phyloP scores from a whole-genome alignment of 805 yeast genomes.

The Torulaspora maleeae region DNA sequence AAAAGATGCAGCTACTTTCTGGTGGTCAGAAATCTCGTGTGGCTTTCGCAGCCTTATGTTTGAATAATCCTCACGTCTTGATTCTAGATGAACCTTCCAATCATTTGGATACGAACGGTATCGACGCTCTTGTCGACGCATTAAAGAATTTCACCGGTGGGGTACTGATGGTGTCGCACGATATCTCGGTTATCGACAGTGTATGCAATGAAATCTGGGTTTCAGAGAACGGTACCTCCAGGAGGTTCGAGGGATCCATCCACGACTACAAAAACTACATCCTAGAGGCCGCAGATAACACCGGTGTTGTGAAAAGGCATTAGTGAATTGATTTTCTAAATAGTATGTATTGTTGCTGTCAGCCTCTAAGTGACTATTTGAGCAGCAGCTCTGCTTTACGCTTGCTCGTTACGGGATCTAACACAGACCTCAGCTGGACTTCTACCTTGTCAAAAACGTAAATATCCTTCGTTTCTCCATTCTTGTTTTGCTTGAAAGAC shows the following conservation, averaged over 20 bases:
- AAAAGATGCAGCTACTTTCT: conserved; percentile 80
- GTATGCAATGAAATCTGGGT: conserved; percentile 97
- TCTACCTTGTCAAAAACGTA: conserved; percentile 80
- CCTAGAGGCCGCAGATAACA: conserved; percentile 64
- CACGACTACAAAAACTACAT: conserved; percentile 88
- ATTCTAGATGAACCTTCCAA: conserved; percentile 97
- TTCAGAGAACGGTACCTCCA: conserved; percentile 78
- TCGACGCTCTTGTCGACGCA: conserved; percentile 92
- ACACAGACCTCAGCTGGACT: conserved; percentile 74
- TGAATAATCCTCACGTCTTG: conserved; percentile 84
- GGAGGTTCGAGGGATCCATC: conserved; percentile 74
- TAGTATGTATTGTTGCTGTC: neutral
- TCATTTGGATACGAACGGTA: conserved; percentile 96
- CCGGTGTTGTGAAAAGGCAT: conserved; percentile 91
- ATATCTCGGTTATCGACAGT: conserved; percentile 80
- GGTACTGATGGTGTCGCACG: conserved; percentile 96
- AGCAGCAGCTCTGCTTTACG: conserved; percentile 78
- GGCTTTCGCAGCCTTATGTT: conserved; percentile 92
- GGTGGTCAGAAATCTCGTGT: conserved; percentile 99
- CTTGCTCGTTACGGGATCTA: conserved; percentile 87
- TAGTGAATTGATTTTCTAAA: conserved; percentile 26
- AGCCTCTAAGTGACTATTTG: conserved; percentile 30
- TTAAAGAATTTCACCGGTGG: conserved; percentile 88
- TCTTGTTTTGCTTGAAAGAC: conserved; percentile 46
- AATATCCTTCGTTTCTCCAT: conserved; percentile 45